Conservation (phyloP, 75 land plant species). For the Selaginella tamariscina region DNA sequence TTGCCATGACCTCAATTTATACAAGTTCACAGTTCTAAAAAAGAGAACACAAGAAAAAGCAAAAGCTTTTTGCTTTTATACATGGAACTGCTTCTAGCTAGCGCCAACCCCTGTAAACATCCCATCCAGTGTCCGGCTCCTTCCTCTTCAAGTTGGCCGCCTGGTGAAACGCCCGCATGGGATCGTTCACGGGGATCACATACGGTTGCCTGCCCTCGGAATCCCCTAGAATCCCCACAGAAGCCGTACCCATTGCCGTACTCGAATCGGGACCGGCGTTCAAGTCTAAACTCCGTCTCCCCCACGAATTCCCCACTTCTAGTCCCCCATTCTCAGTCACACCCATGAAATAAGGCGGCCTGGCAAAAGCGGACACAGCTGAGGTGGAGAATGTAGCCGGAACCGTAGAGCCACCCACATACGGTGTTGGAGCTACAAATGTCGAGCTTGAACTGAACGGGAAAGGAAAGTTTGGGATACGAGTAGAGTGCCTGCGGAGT, state of each 20-base stretch:
- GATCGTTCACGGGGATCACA: constrained; percentile 25
- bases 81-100: too few species aligned
- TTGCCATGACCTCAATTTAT: too few species aligned
- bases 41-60: too few species aligned
- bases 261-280: constrained; percentile 81
- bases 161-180: constrained; percentile 19
- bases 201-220: not conserved
- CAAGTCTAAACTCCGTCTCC: constrained; percentile 57
- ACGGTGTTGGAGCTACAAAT: constrained; percentile 22
- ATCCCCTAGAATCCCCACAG: not conserved
- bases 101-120: constrained; percentile 18
- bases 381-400: constrained; percentile 29
- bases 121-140: constrained; percentile 78
- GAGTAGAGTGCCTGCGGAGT: constrained; percentile 29
- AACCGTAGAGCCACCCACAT: constrained; percentile 24
- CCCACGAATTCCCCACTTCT: constrained; percentile 21
- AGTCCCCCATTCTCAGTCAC: constrained; percentile 29
- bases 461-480: constrained; percentile 42
- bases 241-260: constrained; percentile 13
- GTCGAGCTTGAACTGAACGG: constrained; percentile 35
- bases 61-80: too few species aligned
- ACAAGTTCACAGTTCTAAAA: too few species aligned
- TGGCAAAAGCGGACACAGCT: constrained; percentile 30
- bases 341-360: constrained; percentile 38
- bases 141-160: constrained; percentile 48